Evolutionary conservation across 371 early-diverging fungal genomes (phyloP).

Genomic region (Conidiobolus incongruus): DNA sequence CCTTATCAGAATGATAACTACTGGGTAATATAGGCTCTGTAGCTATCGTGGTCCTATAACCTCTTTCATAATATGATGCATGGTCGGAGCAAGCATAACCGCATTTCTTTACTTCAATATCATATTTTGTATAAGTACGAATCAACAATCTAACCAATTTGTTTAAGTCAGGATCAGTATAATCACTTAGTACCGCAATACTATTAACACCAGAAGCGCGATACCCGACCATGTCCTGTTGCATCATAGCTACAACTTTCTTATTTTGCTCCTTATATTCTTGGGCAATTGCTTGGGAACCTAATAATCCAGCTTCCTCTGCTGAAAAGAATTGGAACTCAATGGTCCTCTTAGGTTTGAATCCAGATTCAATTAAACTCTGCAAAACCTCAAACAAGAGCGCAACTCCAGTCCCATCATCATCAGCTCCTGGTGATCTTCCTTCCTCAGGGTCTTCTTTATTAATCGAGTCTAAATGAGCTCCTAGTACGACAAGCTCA

Average conservation of each 20-base stretch:
- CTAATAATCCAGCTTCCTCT: conserved; percentile 71
- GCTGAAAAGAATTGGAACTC: conserved; percentile 93
- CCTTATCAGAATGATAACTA: neutral
- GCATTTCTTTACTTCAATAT: conserved; percentile 5
- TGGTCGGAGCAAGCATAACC: too few relatives aligned
- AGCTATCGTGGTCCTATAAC: conserved; percentile 72
- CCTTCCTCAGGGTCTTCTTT: conserved; percentile 59
- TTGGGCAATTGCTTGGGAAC: conserved; percentile 67
- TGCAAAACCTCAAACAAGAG: conserved; percentile 66
- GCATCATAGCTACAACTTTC: conserved; percentile 48
- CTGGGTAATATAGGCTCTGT: conserved; percentile 67
- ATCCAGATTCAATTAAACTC: conserved; percentile 32
- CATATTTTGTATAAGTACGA: neutral
- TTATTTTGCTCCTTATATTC: conserved; percentile 27
- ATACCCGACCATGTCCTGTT: conserved; percentile 74
- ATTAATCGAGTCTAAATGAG: conserved; percentile 79
- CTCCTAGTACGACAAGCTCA: too few relatives aligned
- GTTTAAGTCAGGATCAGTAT: conserved; percentile 42
- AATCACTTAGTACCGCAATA: conserved; percentile 68
- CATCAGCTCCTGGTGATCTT: conserved; percentile 65
- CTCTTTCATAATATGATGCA: conserved; percentile 74
- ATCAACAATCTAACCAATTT: conserved; percentile 13
- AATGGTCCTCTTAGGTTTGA: conserved; percentile 59
- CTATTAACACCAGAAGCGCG: conserved; percentile 23
- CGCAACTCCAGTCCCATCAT: conserved; percentile 74